phyloP scores from a whole-genome alignment of 371 early-diverging fungal species.

The Mucor ambiguus region DNA sequence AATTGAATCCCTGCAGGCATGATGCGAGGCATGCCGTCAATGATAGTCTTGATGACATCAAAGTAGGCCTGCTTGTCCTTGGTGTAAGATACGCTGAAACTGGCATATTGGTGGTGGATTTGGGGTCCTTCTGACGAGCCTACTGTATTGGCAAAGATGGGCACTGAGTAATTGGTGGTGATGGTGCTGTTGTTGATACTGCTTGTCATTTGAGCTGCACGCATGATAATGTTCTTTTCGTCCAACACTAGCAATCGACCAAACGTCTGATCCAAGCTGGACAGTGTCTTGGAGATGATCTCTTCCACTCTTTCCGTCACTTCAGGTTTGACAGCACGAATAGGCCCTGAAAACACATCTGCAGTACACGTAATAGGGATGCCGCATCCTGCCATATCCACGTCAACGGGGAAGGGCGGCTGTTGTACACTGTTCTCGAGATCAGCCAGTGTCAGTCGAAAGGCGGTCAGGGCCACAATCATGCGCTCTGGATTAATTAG shows the following conservation, averaged over 20 bases:
- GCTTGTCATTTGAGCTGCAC: slow-evolving; percentile 12
- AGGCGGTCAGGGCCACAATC: slow-evolving; percentile 75
- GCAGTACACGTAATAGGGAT: slow-evolving; percentile 41
- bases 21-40: slow-evolving; percentile 76
- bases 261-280: slow-evolving; percentile 59
- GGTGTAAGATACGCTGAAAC: slow-evolving; percentile 60
- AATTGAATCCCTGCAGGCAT: slow-evolving; percentile 69
- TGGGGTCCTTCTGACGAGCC: slow-evolving; percentile 38
- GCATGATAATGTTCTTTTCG: slow-evolving; percentile 53
- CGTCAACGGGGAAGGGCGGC: slow-evolving; percentile 61
- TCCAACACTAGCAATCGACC: slow-evolving; percentile 54
- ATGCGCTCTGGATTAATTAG: slow-evolving; percentile 72
- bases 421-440: slow-evolving; percentile 56
- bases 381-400: slow-evolving; percentile 49
- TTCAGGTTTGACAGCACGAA: slow-evolving; percentile 48
- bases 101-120: slow-evolving; percentile 63
- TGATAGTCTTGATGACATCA: slow-evolving; percentile 64
- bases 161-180: slow-evolving; percentile 37
- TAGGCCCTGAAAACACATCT: slow-evolving; percentile 39
- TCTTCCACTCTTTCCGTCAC: slow-evolving; percentile 59
- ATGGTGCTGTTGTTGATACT: slow-evolving; percentile 10
- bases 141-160: slow-evolving; percentile 38
- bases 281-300: slow-evolving; percentile 52
- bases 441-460: slow-evolving; percentile 71
- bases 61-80: slow-evolving; percentile 72